Base-by-base conservation (phyloP, 2,329 filamentous ascomycete genomes). In the Aspergillus latus region DNA sequence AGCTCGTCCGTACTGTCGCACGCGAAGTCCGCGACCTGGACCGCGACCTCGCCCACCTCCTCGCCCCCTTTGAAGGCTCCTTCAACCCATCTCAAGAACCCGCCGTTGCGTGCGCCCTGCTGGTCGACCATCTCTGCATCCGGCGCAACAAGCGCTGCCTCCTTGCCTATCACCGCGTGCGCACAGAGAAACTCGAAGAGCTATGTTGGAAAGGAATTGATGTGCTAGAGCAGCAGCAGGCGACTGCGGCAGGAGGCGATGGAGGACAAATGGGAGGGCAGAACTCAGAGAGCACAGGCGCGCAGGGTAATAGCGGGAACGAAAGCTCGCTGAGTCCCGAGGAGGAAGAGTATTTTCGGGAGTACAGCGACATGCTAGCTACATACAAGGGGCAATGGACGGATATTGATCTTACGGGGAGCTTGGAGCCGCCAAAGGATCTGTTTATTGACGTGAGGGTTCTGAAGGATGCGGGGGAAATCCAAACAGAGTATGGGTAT, bases 361-460 rank as follows among this genome's bases (percentile, higher is more conserved):
- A 92, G 68, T 99, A 97, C 70, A 88, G 88, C 62, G 92, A 99
- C 68, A 80, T 99, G 63, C 78, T 99, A 54, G 91, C 93, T n/a
- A 90, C 92, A 1, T 97, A 95, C 75, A 99, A 99, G 73, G 94
- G 94, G 0, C 92, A 96, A 68, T 99, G 93, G 93, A 97, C 93
- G 16, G 94, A 99, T 71, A 89, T 99, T 63, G 94, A 99, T 74
- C 79, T 99, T 53, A 97, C 94, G 2, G 94, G 94, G 32, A 94
- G 89, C 68, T 78, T 99, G 69, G 92, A 96, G 69, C 94, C 94
- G 28, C 94, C 94, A 15, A 85, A 86, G 65, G 94, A 99, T 74
- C 78, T 99, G 52, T 99, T 97, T 73, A 96, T 99, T 66, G 94
- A 99, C 73, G 94, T 99, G 36, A 82, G 94, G 46, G 94, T 99